These are phyloP conservation scores for Candida parachauliodes DNA, from an alignment of 805 yeast species.

Conservation along the genomic window DNA sequence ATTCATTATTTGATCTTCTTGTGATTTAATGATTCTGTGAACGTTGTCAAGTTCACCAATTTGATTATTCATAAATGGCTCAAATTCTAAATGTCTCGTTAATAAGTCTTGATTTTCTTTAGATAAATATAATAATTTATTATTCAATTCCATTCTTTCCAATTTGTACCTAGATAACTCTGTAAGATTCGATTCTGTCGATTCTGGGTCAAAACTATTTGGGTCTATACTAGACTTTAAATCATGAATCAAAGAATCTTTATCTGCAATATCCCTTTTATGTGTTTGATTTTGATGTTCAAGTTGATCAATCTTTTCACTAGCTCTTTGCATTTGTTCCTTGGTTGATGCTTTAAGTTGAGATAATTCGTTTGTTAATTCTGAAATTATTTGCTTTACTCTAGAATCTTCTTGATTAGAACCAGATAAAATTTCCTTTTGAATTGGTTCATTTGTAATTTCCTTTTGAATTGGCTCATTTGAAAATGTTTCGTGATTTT, in stretches of 20 bases:
- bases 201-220: constrained; percentile 18
- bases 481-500: background rate
- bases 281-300: constrained; percentile 33
- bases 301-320: constrained; percentile 47
- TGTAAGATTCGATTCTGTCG: constrained; percentile 19
- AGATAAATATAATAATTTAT: constrained; percentile 42
- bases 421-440: background rate
- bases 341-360: constrained; percentile 32
- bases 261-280: constrained; percentile 18
- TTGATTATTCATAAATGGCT: constrained; percentile 51
- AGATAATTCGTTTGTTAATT: constrained; percentile 30
- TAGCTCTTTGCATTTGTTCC: constrained; percentile 54
- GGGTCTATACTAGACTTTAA: constrained; percentile 21
- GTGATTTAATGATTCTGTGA: constrained; percentile 53
- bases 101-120: constrained; percentile 43
- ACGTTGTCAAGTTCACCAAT: constrained; percentile 49
- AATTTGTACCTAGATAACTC: constrained; percentile 39
- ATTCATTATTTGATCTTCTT: constrained; percentile 42
- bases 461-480: background rate
- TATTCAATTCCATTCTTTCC: constrained; percentile 40
- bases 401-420: constrained; percentile 18
- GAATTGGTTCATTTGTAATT: background rate
- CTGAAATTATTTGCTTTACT: constrained; percentile 28
- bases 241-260: constrained; percentile 28
- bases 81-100: constrained; percentile 42